Percentiles rank a stretch among this genome's conserved stretches.
phyloP scores from a whole-genome alignment of 257 asterid genomes.

The Hygrophila difformis region DNA sequence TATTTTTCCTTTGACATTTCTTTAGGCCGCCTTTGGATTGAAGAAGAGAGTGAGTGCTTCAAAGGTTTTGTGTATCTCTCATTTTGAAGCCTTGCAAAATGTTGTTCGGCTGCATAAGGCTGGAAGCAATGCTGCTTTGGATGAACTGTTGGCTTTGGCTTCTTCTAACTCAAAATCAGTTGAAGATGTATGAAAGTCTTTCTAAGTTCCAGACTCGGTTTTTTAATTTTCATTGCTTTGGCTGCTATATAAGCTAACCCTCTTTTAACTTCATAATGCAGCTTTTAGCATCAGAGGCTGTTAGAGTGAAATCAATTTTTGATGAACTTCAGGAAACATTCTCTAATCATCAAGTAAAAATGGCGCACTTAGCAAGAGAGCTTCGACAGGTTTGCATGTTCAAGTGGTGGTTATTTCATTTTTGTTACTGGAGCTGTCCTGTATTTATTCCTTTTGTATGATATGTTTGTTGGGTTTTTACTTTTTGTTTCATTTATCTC shows the following conservation, averaged over 20 bases:
- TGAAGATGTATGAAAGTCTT: slow-evolving; percentile 37
- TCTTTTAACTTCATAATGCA: slow-evolving; percentile 15
- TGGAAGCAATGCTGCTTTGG: slow-evolving; percentile 50
- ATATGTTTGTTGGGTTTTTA: slow-evolving; percentile 9
- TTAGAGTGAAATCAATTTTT: slow-evolving; percentile 38
- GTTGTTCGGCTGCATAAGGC: slow-evolving; percentile 62
- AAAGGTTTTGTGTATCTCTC: slow-evolving; percentile 42
- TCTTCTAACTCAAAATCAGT: slow-evolving; percentile 37
- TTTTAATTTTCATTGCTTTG: not conserved
- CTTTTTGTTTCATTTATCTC: too few species aligned
- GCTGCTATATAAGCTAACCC: not conserved
- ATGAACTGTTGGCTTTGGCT: slow-evolving; percentile 44
- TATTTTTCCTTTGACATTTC: not conserved
- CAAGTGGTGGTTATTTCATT: too few species aligned
- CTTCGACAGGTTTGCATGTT: slow-evolving; percentile 53
- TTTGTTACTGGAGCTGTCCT: not conserved
- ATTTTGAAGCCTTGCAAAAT: slow-evolving; percentile 67
- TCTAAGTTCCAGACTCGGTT: not conserved
- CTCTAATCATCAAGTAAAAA: slow-evolving; percentile 55
- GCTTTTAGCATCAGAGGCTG: slow-evolving; percentile 49
- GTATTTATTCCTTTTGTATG: slow-evolving; percentile 4
- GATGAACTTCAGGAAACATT: slow-evolving; percentile 50
- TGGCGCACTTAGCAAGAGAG: slow-evolving; percentile 54
- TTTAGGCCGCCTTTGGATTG: slow-evolving; percentile 41
- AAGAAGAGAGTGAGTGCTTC: slow-evolving; percentile 43